Base-by-base conservation (phyloP, 495 filamentous ascomycete species). In the Glonium stellatum region DNA sequence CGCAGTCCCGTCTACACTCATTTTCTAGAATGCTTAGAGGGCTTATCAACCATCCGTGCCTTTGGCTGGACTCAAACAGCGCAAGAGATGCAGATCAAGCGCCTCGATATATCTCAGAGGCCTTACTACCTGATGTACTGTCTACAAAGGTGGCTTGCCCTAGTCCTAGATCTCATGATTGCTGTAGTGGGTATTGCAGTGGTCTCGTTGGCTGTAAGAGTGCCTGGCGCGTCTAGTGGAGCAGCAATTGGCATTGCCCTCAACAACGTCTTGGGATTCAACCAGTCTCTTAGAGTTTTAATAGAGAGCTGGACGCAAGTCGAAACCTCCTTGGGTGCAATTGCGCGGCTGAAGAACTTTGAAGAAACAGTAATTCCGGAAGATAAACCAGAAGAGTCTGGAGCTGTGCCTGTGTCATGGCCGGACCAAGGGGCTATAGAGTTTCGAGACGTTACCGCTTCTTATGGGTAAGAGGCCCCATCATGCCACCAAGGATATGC, bases 111-210 rank as follows among this genome's bases (percentile, higher is more conserved):
- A 15, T 82, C 80, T 4, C 82, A 85, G 58, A 69, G 75, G 22
- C 82, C 82, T 22, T 82, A 80, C 64, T 85, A 84, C 61, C 75
- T 84, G 21, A 75, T 85, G 49, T 81, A 72, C 41, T 71, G 62
- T 44, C 73, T 79, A 31, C 77, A 80, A 60, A 70, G 69, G 21
- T 71, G 73, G 66, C 69, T 81, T 10, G 51, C 55, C 15, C 22
- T 79, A 0, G 72, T 74, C 4, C 64, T 79, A 5, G 72, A 79
- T 54, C 59, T 75, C 22, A 64, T 76, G 4, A 67, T 74, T 0
- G 73, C 68, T 8, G 69, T 50, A 5, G 54, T 80, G 10, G 74
- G 36, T 41, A 55, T 59, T 37, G 34, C 59, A 8, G 23, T 63
- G 34, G 59, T 65, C 5, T 51, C 46, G 5, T 6, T 61, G 6